These are phyloP conservation scores for Quercus variabilis DNA, from an alignment of 306 rosid genomes.

Conservation along the genomic window DNA sequence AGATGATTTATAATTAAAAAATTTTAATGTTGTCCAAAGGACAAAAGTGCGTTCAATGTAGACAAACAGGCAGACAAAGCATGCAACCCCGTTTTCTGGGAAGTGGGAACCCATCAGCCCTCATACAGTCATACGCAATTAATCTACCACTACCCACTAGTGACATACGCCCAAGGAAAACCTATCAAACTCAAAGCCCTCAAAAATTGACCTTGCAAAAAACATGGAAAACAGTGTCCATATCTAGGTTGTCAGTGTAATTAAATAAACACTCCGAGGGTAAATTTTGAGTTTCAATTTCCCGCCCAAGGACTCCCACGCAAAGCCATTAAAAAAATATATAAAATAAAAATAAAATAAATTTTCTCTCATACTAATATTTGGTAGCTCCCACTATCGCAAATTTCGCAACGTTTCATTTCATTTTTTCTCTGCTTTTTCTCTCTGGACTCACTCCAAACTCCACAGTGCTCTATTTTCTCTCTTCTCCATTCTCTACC, in stretches of 20 bases:
- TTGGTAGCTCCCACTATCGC: background rate
- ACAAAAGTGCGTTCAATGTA: background rate
- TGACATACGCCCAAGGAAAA: background rate
- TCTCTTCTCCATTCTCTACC: background rate
- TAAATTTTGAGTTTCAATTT: conserved; percentile 3
- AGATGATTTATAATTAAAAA: too few relatives aligned
- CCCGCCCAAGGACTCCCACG: conserved; percentile 54
- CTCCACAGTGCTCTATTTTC: background rate
- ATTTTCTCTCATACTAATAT: background rate
- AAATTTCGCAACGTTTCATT: background rate
- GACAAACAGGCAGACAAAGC: background rate
- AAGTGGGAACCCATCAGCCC: background rate
- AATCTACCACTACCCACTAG: background rate
- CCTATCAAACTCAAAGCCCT: too few relatives aligned
- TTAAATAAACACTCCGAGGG: conserved; percentile 15
- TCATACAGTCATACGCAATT: background rate
- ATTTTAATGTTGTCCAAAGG: too few relatives aligned
- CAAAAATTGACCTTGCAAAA: background rate
- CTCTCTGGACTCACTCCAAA: background rate
- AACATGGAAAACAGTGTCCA: background rate
- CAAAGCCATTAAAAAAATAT: background rate
- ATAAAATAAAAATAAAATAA: background rate
- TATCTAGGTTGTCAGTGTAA: conserved; percentile 19
- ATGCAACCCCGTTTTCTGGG: background rate
- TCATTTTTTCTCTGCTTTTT: conserved; percentile 1